Base-by-base conservation (phyloP, 208 protist species). In the Leishmania lainsoni region DNA sequence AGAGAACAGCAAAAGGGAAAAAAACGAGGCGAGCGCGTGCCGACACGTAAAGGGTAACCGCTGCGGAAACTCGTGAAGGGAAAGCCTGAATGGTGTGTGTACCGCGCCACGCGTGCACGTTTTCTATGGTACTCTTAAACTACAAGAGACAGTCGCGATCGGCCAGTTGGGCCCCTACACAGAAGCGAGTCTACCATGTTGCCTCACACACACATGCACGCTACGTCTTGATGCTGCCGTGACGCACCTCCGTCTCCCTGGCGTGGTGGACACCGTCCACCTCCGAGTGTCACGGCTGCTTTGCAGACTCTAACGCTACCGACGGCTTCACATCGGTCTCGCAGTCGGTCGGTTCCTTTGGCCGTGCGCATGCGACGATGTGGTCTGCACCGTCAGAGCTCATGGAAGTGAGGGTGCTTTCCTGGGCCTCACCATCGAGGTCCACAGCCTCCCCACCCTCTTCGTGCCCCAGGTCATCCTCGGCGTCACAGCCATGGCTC, bases 141-240 rank as follows among this genome's bases (percentile, higher is more conserved):
- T 22, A 8, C 22, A 32, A 65, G 32, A 32, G 10, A 35, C 20
- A 35, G 59, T 2, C n/a, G 59, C 59, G 12, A 65, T 65, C 9
- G 59, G 59, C 58, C 59, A 65, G 59, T n/a, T 10, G 59, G n/a
- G 59, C 59, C 6, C 16, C n/a, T 22, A n/a, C 20, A n/a, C 22
- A 17, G 59, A n/a, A 35, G 8, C 6, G n/a, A 29, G 26, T 35
- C n/a, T 65, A 35, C 26, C 59, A 65, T 17, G 59, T 54, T 17
- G 22, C 20, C 52, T 56, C 58, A 3, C 58, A 22, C 58, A 63
- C 35, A 32, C 65, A 26, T 20, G 20, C 45, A 8, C 39, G 45
- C 48, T 91, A 80, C n/a, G 88, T 81, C 39, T 81, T 35, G 29
- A 81, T 78, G 83, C 84, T 71, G n/a, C 78, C 76, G 52, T 77